Evolutionary conservation across 179 eudicot species (phyloP).

Genomic region (Drosera spatulata): DNA sequence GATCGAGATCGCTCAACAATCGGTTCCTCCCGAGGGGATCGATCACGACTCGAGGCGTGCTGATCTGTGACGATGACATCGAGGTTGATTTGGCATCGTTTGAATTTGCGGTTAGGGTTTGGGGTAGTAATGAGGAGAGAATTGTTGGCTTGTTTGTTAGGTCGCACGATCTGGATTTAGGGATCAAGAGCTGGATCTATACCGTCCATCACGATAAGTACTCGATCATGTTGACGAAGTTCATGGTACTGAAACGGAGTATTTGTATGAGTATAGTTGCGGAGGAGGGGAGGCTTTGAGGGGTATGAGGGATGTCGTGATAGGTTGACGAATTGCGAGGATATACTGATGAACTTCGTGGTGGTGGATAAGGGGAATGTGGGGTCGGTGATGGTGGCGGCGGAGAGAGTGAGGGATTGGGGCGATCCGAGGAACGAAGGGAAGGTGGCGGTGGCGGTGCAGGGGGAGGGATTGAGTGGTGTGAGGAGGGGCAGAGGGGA

Average conservation of each 20-base stretch:
- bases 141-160: constrained; percentile 65
- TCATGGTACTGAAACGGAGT: constrained; percentile 41
- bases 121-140: constrained; percentile 46
- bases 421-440: constrained; percentile 74
- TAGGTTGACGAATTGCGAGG: constrained; percentile 66
- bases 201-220: constrained; percentile 59
- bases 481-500: constrained; percentile 38
- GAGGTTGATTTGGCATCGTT: constrained; percentile 38
- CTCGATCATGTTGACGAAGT: constrained; percentile 75
- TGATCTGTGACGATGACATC: constrained; percentile 80
- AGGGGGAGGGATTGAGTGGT: constrained; percentile 56
- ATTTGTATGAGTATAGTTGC: constrained; percentile 41
- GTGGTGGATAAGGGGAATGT: constrained; percentile 33
- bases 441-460: background rate
- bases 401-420: constrained; percentile 52
- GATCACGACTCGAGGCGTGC: constrained; percentile 55
- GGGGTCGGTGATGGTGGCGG: constrained; percentile 74
- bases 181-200: constrained; percentile 54
- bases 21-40: constrained; percentile 66
- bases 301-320: constrained; percentile 46
- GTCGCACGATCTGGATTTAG: constrained; percentile 66
- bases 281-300: constrained; percentile 13
- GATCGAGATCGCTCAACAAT: constrained; percentile 46
- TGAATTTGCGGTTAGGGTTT: constrained; percentile 51
- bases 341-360: constrained; percentile 86